These are phyloP conservation scores for Coemansia sp. DNA, from an alignment of 192 early-diverging fungal species.

Conservation along the genomic window DNA sequence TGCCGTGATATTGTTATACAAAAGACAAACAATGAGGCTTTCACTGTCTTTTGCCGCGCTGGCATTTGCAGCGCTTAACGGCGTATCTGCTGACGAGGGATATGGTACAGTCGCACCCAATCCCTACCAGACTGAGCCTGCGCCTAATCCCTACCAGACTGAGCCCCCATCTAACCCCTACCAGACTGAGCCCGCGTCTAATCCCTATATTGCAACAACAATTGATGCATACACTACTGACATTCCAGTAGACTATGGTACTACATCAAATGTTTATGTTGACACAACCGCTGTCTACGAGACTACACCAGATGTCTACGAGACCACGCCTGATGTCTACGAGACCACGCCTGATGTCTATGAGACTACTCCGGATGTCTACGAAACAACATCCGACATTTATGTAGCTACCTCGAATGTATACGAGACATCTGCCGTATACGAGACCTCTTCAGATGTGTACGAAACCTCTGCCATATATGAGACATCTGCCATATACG, in stretches of 20 bases:
- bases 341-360: slow-evolving; percentile 1
- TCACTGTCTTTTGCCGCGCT: slow-evolving; percentile 14
- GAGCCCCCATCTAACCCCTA: background rate
- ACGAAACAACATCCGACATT: background rate
- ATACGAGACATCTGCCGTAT: slow-evolving; percentile 5
- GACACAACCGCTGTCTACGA: slow-evolving; percentile 11
- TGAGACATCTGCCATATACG: slow-evolving; percentile 6
- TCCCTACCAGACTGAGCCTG: slow-evolving; percentile 7
- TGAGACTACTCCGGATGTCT: slow-evolving; percentile 8
- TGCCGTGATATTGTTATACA: background rate
- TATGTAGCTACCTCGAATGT: slow-evolving; percentile 3
- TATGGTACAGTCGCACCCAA: slow-evolving; percentile 5
- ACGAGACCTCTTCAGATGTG: slow-evolving; percentile 4
- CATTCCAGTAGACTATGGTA: slow-evolving; percentile 1
- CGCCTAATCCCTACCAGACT: background rate
- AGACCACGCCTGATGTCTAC: slow-evolving; percentile 6
- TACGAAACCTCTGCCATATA: slow-evolving; percentile 10
- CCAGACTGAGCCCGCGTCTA: background rate
- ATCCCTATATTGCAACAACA: slow-evolving; percentile 7
- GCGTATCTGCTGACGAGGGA: slow-evolving; percentile 7
- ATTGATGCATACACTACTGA: slow-evolving; percentile 10
- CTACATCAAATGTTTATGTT: slow-evolving; percentile 7
- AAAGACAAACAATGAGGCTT: slow-evolving; percentile 16
- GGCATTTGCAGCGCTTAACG: slow-evolving; percentile 11
- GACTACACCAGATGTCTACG: slow-evolving; percentile 8